Base-by-base conservation (phyloP, 768 basidiomycete species). In the Lactarius evosmus region DNA sequence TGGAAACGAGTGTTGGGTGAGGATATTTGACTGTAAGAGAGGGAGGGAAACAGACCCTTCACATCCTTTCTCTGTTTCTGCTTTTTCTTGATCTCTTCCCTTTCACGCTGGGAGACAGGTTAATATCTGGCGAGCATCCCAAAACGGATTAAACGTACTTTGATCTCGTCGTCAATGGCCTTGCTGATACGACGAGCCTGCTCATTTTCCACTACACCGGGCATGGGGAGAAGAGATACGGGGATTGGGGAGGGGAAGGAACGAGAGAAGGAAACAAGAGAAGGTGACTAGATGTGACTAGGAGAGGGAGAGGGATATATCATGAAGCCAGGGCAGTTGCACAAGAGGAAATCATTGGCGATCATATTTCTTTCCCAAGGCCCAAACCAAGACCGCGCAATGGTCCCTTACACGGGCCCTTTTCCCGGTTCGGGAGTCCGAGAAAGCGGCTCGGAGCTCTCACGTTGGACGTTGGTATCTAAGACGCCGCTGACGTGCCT, bases 141-240 rank as follows among this genome's bases (percentile, higher is more conserved):
- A 53, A 32, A 25, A 6, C 2, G 4, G 12, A 49, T 14, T 12
- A 41, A 56, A 66, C 69, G 27, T 46, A 83, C 84, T 75, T 75
- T 82, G 70, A 85, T 72, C 30, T 85, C 83, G 55, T 85, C 82
- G 70, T 85, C 83, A 69, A 85, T 85, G 70, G 74, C 72, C 65
- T 78, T 78, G 71, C 80, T 85, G 61, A 79, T 75, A 38, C 74
- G 78, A 12, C 74, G 71, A 8, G 83, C 81, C n/a, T 78, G 74
- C 55, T 75, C 78, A 25, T 81, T 78, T 32, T 82, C 63, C 16
- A 65, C 62, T 52, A 67, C 59, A 25, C 61, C 66, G 25, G 68
- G 66, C 66, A 63, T 65, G 19, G 50, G 55, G n/a, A 40, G 12
- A 16, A 19, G 36, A 38, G 19, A 51, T n/a, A 12, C 14, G 25